Evolutionary conservation across 495 filamentous ascomycete genomes (phyloP), one percentile per base, ranked within the genome.

Genomic region (Xylaria cubensis): DNA sequence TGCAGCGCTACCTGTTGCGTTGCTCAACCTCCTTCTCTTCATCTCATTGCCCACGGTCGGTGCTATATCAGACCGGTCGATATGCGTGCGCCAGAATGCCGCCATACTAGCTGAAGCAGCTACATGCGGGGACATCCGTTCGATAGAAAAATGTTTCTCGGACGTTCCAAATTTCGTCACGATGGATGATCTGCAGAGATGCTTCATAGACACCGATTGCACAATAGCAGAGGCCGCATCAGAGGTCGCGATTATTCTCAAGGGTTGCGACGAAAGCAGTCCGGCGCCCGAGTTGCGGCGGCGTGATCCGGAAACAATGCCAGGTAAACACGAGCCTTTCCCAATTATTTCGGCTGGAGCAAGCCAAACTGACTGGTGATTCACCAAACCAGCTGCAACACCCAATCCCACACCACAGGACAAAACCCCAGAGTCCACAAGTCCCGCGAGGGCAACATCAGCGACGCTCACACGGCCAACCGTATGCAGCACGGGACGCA

Each of bases 141-240:
- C 78, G 4, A 73, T 85, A 34, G 72, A 74, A 64, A 64, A 79
- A 75, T 85, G 82, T 67, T 79, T 84, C 75, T 29, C 44, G 6
- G 66, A 24, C 56, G 5, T 62, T 72, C 56, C 65, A 56, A 51
- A 56, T 13, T 64, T 73, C 69, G 71, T 79, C 62, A 65, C 74
- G 29, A 53, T 67, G 24, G 64, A 63, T 10, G 75, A 80, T 48
- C 70, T 84, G 36, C 80, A 84, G 67, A 73, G 61, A 17, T 85
- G 83, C 72, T 85, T 83, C 74, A 51, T 69, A 29, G 72, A 77
- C 62, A 80, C 80, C 36, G 83, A 81, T 34, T 86, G 84, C 79
- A 79, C 80, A 2, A 17, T 62, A 48, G 76, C 74, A 44, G 82
- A 84, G 64, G 74, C 83, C 26, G 55, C 63, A 50, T 76, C 80